These are phyloP conservation scores for Zoysia matrella DNA, from an alignment of 202 grass and related monocot genomes.

Conservation along the genomic window DNA sequence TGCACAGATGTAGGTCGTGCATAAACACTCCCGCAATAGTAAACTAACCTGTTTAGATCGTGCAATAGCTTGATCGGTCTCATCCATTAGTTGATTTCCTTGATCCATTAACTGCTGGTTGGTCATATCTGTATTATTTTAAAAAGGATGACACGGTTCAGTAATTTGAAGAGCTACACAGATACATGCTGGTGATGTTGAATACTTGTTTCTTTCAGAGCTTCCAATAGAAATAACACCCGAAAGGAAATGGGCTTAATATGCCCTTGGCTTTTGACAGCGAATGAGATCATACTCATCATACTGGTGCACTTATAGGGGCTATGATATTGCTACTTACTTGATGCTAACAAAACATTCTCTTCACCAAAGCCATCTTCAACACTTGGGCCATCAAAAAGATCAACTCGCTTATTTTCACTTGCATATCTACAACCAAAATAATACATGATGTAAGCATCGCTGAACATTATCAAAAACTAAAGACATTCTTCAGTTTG, in stretches of 20 bases:
- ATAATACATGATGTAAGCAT: slow-evolving; percentile 21
- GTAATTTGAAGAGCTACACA: slow-evolving; percentile 26
- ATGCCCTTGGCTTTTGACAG: slow-evolving; percentile 5
- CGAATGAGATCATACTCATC: slow-evolving; percentile 24
- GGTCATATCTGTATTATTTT: slow-evolving; percentile 72
- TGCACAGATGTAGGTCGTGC: background rate
- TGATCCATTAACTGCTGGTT: slow-evolving; percentile 89
- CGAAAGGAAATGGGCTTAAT: background rate
- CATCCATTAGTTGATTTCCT: slow-evolving; percentile 79
- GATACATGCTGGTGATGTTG: slow-evolving; percentile 12
- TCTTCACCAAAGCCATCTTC: slow-evolving; percentile 93
- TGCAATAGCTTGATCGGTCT: slow-evolving; percentile 94
- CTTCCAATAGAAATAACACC: slow-evolving; percentile 8
- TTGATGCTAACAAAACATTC: slow-evolving; percentile 82
- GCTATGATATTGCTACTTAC: slow-evolving; percentile 48
- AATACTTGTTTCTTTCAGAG: slow-evolving; percentile 17
- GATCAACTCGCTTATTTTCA: slow-evolving; percentile 86
- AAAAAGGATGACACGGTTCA: background rate
- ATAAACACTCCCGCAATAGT: background rate
- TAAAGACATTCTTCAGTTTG: background rate
- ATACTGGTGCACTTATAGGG: background rate
- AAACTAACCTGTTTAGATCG: slow-evolving; percentile 86
- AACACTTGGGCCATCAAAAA: slow-evolving; percentile 78
- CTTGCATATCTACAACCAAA: slow-evolving; percentile 68
- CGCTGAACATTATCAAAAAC: background rate